Evolutionary conservation across 2,329 filamentous ascomycete species (phyloP).

Genomic region (Aureobasidium subglaciale): DNA sequence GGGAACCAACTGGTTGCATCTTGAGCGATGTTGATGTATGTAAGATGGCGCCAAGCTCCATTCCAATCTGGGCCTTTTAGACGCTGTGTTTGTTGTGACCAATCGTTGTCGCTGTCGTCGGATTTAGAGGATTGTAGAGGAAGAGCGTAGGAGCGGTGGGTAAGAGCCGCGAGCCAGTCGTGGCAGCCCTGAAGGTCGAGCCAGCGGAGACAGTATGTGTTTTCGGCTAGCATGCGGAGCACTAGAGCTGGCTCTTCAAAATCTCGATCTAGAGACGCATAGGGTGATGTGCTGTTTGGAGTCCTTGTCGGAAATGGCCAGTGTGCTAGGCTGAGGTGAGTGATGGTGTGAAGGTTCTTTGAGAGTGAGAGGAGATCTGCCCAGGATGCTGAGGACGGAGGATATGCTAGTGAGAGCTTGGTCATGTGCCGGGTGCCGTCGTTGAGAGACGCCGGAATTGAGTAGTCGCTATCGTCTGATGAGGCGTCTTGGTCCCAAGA

Average conservation of each 20-base stretch:
- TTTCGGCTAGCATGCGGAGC: slow-evolving; percentile 48
- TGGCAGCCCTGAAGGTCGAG: slow-evolving; percentile 55
- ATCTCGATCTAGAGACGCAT: slow-evolving; percentile 48
- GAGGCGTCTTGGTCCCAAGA: slow-evolving; percentile 40
- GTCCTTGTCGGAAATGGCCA: slow-evolving; percentile 56
- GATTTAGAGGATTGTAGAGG: background rate
- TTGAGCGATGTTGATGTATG: slow-evolving; percentile 9
- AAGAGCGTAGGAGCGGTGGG: background rate
- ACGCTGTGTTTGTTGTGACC: background rate
- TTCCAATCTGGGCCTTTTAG: slow-evolving; percentile 10
- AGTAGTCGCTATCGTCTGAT: slow-evolving; percentile 19
- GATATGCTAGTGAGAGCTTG: slow-evolving; percentile 52
- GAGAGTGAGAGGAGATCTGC: slow-evolving; percentile 47
- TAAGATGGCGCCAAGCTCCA: slow-evolving; percentile 6
- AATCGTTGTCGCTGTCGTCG: background rate
- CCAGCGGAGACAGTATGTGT: slow-evolving; percentile 54
- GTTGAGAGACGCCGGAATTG: slow-evolving; percentile 31
- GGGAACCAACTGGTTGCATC: background rate
- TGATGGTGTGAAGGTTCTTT: slow-evolving; percentile 48
- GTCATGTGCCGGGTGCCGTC: slow-evolving; percentile 42
- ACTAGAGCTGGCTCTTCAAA: slow-evolving; percentile 51
- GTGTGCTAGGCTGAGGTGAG: slow-evolving; percentile 55
- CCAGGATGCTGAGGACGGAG: slow-evolving; percentile 46
- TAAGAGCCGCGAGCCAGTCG: slow-evolving; percentile 48
- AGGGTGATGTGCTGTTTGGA: slow-evolving; percentile 47